Conservation (phyloP, 768 basidiomycete genomes). For the Lactarius evosmus region DNA sequence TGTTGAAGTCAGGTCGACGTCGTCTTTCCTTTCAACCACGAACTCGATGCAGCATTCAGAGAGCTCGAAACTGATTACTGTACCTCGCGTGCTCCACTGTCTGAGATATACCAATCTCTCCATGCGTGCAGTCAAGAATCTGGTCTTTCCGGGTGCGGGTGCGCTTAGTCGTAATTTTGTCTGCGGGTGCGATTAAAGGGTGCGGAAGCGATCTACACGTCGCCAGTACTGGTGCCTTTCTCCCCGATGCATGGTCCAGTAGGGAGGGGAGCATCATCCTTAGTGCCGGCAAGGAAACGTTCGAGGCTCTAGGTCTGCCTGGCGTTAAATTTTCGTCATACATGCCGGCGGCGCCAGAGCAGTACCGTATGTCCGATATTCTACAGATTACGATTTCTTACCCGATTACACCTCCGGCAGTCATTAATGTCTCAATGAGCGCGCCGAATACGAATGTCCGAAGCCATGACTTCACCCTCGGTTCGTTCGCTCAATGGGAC, state of each 20-base stretch:
- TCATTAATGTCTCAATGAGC: constrained; percentile 14
- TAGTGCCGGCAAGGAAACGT: constrained; percentile 52
- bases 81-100: constrained; percentile 44
- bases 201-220: constrained; percentile 13
- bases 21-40: constrained; percentile 48
- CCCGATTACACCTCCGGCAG: background rate
- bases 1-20: constrained; percentile 52
- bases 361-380: constrained; percentile 21
- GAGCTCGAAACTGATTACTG: constrained; percentile 44
- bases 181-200: background rate
- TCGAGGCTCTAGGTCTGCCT: constrained; percentile 57
- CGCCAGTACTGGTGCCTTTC: constrained; percentile 33
- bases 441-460: constrained; percentile 19
- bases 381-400: constrained; percentile 42
- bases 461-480: constrained; percentile 9
- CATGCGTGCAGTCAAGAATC: constrained; percentile 34
- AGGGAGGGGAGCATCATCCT: constrained; percentile 57
- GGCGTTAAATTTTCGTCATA: constrained; percentile 50
- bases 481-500: constrained; percentile 21
- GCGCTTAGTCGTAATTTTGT: constrained; percentile 24
- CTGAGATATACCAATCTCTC: constrained; percentile 40
- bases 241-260: constrained; percentile 62
- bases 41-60: constrained; percentile 41
- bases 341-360: constrained; percentile 46
- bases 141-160: constrained; percentile 21